phyloP scores from a whole-genome alignment of 306 rosid species.

The Cucurbita pepo region DNA sequence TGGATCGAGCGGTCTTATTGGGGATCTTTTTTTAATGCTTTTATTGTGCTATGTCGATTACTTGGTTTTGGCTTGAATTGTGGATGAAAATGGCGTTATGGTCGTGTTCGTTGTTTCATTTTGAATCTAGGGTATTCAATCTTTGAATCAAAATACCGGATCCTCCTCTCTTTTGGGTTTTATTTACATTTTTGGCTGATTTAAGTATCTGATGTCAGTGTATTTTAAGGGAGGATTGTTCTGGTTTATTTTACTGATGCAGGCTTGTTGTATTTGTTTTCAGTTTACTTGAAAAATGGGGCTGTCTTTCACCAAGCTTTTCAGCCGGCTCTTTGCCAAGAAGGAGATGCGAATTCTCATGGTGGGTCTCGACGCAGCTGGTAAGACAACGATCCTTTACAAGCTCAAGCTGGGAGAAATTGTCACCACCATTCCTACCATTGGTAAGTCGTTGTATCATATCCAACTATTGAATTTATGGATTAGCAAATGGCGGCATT shows the following conservation, averaged over 20 bases:
- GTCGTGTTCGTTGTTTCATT: background rate
- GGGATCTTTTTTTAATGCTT: background rate
- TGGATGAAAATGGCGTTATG: background rate
- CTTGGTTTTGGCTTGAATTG: background rate
- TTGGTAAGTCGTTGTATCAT: conserved; percentile 31
- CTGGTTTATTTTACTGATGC: background rate
- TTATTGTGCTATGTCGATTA: background rate
- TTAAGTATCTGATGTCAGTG: background rate
- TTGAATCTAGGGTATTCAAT: background rate
- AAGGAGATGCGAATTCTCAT: conserved; percentile 90
- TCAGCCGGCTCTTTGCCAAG: conserved; percentile 82
- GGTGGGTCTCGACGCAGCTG: conserved; percentile 96
- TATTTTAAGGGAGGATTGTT: background rate
- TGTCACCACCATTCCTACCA: conserved; percentile 91
- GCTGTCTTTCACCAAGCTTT: conserved; percentile 77
- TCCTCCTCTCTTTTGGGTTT: background rate
- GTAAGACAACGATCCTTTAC: conserved; percentile 87
- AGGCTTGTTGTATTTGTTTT: background rate
- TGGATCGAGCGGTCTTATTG: background rate
- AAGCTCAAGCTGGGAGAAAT: conserved; percentile 91
- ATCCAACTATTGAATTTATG: background rate
- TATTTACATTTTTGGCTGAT: background rate
- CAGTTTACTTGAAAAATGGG: conserved; percentile 50
- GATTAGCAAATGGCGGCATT: background rate
- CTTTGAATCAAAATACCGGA: background rate